A percentile compares a stretch with the other conserved stretches of the same genome.
phyloP scores from a whole-genome alignment of 2,329 filamentous ascomycete species.

The Trichoderma endophyticum region DNA sequence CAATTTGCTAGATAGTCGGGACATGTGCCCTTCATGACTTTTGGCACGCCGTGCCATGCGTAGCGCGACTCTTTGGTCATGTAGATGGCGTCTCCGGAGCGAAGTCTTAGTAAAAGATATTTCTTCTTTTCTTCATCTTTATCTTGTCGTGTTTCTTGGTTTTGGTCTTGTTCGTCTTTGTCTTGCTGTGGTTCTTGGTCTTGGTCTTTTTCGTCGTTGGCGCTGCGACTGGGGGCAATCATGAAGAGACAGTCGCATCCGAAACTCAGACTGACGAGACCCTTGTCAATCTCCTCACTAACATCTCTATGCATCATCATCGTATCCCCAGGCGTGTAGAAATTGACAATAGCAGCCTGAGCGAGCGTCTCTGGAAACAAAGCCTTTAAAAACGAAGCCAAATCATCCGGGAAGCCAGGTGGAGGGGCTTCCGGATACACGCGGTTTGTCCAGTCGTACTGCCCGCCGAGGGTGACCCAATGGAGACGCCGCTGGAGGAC shows the following conservation, averaged over 20 bases:
- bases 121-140: slow-evolving; percentile 36
- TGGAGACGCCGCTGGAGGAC: slow-evolving; percentile 78
- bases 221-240: slow-evolving; percentile 58
- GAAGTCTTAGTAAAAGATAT: slow-evolving; percentile 62
- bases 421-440: slow-evolving; percentile 68
- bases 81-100: slow-evolving; percentile 84
- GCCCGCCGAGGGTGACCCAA: slow-evolving; percentile 91
- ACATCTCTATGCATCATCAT: slow-evolving; percentile 93
- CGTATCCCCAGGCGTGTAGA: slow-evolving; percentile 87
- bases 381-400: slow-evolving; percentile 62
- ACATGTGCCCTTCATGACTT: slow-evolving; percentile 76
- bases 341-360: slow-evolving; percentile 89
- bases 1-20: slow-evolving; percentile 71
- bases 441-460: slow-evolving; percentile 94
- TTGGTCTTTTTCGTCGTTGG: slow-evolving; percentile 8
- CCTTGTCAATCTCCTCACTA: slow-evolving; percentile 75
- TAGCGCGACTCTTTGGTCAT: slow-evolving; percentile 81
- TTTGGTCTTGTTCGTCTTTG: slow-evolving; percentile 21
- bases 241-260: slow-evolving; percentile 91
- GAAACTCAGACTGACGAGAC: slow-evolving; percentile 80
- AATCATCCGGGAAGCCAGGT: slow-evolving; percentile 71
- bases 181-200: slow-evolving; percentile 21
- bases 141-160: slow-evolving; percentile 21
- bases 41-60: slow-evolving; percentile 94
- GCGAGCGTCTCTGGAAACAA: slow-evolving; percentile 76